phyloP scores from a whole-genome alignment of 441 rosid species.

The Bruguiera hainesii region DNA sequence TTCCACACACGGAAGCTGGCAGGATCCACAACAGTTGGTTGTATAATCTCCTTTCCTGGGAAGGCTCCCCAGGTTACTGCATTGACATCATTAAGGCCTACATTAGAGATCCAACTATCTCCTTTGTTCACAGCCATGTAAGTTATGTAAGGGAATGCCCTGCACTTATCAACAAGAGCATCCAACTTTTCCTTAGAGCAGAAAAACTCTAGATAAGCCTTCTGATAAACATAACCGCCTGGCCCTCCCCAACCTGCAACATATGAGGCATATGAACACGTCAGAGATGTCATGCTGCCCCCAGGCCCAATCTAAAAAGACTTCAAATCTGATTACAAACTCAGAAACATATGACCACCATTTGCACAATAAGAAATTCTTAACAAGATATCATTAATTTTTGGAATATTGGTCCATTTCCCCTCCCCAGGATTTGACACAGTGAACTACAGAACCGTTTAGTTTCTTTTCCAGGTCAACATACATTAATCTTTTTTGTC shows the following conservation, averaged over 20 bases:
- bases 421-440: not conserved
- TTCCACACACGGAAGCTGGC: constrained; percentile 89
- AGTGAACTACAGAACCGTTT: not conserved
- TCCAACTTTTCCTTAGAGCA: constrained; percentile 70
- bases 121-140: constrained; percentile 68
- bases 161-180: constrained; percentile 63
- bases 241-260: constrained; percentile 94
- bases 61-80: constrained; percentile 98
- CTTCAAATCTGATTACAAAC: not conserved
- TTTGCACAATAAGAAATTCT: not conserved
- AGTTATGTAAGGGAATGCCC: constrained; percentile 49
- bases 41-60: constrained; percentile 84
- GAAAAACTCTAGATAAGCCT: constrained; percentile 94
- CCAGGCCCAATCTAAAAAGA: not conserved
- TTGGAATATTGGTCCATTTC: not conserved
- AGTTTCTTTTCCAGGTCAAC: too few species aligned
- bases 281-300: not conserved
- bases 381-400: not conserved
- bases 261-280: not conserved
- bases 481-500: too few species aligned
- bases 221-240: constrained; percentile 92
- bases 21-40: constrained; percentile 94
- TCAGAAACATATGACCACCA: not conserved
- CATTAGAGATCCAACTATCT: constrained; percentile 58
- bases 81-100: constrained; percentile 51